phyloP scores from a whole-genome alignment of 208 protist species.

The Leishmania martiniquensis region DNA sequence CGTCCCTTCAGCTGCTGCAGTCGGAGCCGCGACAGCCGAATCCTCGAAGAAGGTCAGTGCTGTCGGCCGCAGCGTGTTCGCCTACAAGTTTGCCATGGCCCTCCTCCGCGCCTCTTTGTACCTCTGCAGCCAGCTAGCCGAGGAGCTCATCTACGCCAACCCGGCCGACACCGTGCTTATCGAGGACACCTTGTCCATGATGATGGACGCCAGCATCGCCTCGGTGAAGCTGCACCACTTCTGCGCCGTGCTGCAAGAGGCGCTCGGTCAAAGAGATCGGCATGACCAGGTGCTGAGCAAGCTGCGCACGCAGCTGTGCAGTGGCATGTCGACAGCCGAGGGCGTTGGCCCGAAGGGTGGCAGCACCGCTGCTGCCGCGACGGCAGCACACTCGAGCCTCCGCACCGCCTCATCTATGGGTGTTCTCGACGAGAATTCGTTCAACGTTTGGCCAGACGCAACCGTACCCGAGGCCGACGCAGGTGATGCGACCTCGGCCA shows the following conservation, averaged over 20 bases:
- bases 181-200: constrained; percentile 84
- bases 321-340: neutral
- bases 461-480: neutral
- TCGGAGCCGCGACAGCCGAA: neutral
- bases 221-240: constrained; percentile 84
- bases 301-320: constrained; percentile 56
- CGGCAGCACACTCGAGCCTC: neutral
- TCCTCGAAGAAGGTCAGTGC: constrained; percentile 6
- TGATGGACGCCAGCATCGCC: constrained; percentile 87
- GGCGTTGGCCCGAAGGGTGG: neutral
- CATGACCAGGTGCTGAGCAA: constrained; percentile 35
- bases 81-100: constrained; percentile 59
- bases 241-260: constrained; percentile 47
- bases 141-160: constrained; percentile 59
- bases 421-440: neutral
- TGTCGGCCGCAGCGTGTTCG: constrained; percentile 44
- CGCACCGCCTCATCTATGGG: neutral
- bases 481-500: neutral
- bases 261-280: constrained; percentile 18
- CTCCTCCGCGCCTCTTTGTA: constrained; percentile 79
- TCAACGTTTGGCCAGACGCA: neutral
- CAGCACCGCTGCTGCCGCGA: neutral
- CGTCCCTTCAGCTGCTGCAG: neutral
- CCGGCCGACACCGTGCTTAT: constrained; percentile 85
- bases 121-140: constrained; percentile 62